Evolutionary conservation across 495 filamentous ascomycete species (phyloP), one percentile per base, ranked within the genome.

Genomic region (Trichoderma virens): DNA sequence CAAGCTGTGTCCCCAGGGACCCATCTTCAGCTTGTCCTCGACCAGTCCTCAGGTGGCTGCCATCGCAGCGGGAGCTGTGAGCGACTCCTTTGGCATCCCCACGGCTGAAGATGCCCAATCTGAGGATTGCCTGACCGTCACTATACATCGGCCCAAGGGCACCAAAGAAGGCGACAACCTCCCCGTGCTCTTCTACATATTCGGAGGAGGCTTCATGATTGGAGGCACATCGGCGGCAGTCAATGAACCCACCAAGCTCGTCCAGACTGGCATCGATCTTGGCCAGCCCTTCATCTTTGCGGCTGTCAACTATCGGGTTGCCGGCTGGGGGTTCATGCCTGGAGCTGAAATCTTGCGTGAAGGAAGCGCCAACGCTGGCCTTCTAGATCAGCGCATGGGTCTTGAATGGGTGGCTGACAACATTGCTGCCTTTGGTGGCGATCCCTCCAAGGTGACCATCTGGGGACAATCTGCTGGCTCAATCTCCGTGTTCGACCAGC

Each of bases 181-280:
- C 1, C 88, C 88, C 0, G 83, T 90, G 23, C 73, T 86, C 51
- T 77, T 88, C 8, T 90, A 86, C 84, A 89, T 91, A 43, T 87
- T 82, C 68, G 87, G 86, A 34, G 87, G 88, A 27, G 84, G 79
- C 1, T 89, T 88, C 67, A 83, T 88, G 68, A 70, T 85, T 4
- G 88, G 88, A 2, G 81, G 80, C 0, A 84, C 81, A 76, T 81
- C 70, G 76, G 78, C 5, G 71, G 23, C 25, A 5, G 8, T 45
- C 2, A 25, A 25, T 14, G 41, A 63, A 20, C 31, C 31, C 16
- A 14, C 1, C 23, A 32, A 63, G 14, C 7, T 63, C 13, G 27
- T 63, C 39, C 3, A 28, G 39, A 43, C 27, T 7, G 25, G 39
- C 25, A 23, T 63, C 9, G 13, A 30, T 5, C 27, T 63, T 27